Percentiles rank a stretch among this genome's conserved stretches.
These are phyloP conservation scores for Diutina scorzettiae DNA, from an alignment of 1,139 yeast species.

Conservation along the genomic window DNA sequence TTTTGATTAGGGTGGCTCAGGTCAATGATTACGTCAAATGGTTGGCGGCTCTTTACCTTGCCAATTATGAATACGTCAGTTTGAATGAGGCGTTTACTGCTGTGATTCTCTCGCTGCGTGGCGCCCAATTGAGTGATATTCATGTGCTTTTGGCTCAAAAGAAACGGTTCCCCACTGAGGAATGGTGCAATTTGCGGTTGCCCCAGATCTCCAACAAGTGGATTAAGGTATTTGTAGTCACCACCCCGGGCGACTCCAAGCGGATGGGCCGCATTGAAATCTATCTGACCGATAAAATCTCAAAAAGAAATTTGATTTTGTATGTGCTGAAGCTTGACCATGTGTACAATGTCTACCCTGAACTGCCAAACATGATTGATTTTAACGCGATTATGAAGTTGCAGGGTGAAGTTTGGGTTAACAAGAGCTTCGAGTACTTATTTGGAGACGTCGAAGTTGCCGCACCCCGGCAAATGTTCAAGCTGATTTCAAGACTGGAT, in stretches of 20 bases:
- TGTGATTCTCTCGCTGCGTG: constrained; percentile 28
- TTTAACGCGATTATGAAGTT: constrained; percentile 40
- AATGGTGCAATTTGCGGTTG: constrained; percentile 46
- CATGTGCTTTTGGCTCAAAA: constrained; percentile 37
- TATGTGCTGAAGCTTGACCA: constrained; percentile 30
- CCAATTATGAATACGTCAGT: constrained; percentile 38
- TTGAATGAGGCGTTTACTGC: constrained; percentile 8
- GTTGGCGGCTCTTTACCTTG: constrained; percentile 33
- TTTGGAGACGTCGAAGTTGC: constrained; percentile 8
- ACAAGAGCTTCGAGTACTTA: constrained; percentile 24
- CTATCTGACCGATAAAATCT: constrained; percentile 28
- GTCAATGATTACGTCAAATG: constrained; percentile 26
- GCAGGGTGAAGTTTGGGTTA: constrained; percentile 37
- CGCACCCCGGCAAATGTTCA: background rate
- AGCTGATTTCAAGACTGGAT: background rate
- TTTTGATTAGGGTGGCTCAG: constrained; percentile 20
- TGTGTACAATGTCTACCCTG: constrained; percentile 43
- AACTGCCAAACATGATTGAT: constrained; percentile 40
- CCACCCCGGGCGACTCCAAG: constrained; percentile 29
- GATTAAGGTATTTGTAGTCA: constrained; percentile 37
- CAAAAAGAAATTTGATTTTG: constrained; percentile 35
- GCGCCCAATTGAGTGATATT: constrained; percentile 39
- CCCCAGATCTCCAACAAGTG: constrained; percentile 46
- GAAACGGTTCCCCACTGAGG: constrained; percentile 32
- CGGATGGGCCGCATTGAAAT: constrained; percentile 38